Evolutionary conservation across 2,329 filamentous ascomycete genomes (phyloP).

Genomic region (Cordyceps tenuipes): DNA sequence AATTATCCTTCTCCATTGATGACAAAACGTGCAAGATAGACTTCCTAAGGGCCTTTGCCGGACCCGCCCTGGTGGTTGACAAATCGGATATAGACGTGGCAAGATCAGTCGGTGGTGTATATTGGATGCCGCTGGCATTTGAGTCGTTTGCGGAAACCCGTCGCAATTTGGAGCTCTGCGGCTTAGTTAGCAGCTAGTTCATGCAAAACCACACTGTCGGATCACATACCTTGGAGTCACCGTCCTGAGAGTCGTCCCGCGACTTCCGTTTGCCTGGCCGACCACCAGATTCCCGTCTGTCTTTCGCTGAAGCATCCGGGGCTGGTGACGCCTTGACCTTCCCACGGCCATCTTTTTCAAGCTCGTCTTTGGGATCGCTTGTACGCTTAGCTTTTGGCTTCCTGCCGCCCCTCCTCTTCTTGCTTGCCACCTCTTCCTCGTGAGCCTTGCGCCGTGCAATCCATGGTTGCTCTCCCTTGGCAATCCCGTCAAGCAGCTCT

Average conservation of each 20-base stretch:
- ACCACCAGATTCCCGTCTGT: slow-evolving; percentile 28
- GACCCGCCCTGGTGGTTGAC: slow-evolving; percentile 55
- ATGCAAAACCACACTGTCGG: rapidly evolving
- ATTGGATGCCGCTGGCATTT: slow-evolving; percentile 29
- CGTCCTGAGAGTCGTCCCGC: slow-evolving; percentile 47
- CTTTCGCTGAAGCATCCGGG: slow-evolving; percentile 34
- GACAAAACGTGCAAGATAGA: slow-evolving; percentile 58
- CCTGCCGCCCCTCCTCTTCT: slow-evolving; percentile 51
- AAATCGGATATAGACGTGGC: slow-evolving; percentile 45
- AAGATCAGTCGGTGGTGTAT: slow-evolving; percentile 44
- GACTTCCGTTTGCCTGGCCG: slow-evolving; percentile 46
- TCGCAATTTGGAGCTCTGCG: slow-evolving; percentile 37
- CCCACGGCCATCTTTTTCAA: slow-evolving; percentile 33
- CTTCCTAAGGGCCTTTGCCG: slow-evolving; percentile 63
- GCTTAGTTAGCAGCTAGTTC: neutral
- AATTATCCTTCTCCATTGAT: slow-evolving; percentile 56
- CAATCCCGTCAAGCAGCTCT: slow-evolving; percentile 69
- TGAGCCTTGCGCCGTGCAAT: slow-evolving; percentile 57
- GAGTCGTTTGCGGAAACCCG: slow-evolving; percentile 46
- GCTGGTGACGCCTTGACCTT: slow-evolving; percentile 22
- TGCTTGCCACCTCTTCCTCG: slow-evolving; percentile 52
- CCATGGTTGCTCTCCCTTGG: slow-evolving; percentile 79
- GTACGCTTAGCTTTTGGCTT: slow-evolving; percentile 55
- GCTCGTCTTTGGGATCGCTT: slow-evolving; percentile 58
- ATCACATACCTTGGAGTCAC: slow-evolving; percentile 38